Conservation (phyloP, 2,329 filamentous ascomycete genomes). For the Sporothrix euskadiensis region DNA sequence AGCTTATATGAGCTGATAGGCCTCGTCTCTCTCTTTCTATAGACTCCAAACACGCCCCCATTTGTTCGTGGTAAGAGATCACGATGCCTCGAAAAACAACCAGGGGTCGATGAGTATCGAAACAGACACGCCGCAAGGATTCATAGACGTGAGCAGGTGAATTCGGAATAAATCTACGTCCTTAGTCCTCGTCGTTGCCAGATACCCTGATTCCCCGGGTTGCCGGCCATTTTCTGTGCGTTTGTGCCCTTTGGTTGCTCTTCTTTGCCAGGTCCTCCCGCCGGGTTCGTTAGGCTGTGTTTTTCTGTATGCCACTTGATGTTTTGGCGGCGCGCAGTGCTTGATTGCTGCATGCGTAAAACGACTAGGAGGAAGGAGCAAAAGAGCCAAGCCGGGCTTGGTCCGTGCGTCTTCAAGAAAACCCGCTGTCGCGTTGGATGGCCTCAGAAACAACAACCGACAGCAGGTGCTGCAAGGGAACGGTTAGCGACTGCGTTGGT, state of each 20-base stretch:
- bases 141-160: neutral
- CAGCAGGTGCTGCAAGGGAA: conserved; percentile 4
- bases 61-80: neutral
- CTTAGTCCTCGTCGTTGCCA: neutral
- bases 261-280: neutral
- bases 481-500: neutral
- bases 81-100: neutral
- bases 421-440: neutral
- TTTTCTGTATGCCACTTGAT: conserved; percentile 12
- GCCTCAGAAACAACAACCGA: conserved; percentile 1
- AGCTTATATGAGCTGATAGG: neutral
- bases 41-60: conserved; percentile 28
- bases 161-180: neutral
- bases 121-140: neutral
- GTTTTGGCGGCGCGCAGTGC: conserved; percentile 6
- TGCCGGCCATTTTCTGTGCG: neutral
- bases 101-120: neutral
- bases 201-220: neutral
- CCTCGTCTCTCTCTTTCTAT: conserved; percentile 16
- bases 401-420: conserved; percentile 27
- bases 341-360: conserved; percentile 4
- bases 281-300: conserved; percentile 12
- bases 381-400: conserved; percentile 19
- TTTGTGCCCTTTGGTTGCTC: neutral
- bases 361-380: neutral